Evolutionary conservation across 1,284 basidiomycete genomes (phyloP).

Genomic region (Fomitiporia mediterranea): DNA sequence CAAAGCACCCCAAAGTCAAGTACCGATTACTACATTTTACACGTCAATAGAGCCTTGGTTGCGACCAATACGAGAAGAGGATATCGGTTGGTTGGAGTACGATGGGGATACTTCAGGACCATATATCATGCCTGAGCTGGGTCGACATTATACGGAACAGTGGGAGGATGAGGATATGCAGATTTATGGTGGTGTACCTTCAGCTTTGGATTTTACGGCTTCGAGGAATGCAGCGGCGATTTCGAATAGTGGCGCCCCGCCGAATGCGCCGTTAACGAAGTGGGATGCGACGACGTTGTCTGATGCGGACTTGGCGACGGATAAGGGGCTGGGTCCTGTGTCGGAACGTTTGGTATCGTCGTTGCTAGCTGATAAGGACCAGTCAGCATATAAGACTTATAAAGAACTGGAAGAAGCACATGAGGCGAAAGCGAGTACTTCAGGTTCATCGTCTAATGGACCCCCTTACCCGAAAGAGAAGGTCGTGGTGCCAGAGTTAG

Average conservation of each 20-base stretch:
- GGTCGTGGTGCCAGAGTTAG: conserved; percentile 66
- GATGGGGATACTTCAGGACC: conserved; percentile 85
- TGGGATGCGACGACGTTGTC: conserved; percentile 71
- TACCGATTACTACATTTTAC: conserved; percentile 71
- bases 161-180: conserved; percentile 90
- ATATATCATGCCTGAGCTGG: conserved; percentile 82
- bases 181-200: conserved; percentile 40
- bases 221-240: conserved; percentile 30
- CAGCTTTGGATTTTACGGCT: conserved; percentile 34
- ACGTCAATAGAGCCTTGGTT: conserved; percentile 82
- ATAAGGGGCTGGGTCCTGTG: conserved; percentile 72
- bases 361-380: conserved; percentile 61
- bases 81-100: conserved; percentile 84
- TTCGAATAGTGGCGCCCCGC: conserved; percentile 26
- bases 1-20: conserved; percentile 64
- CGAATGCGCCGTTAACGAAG: conserved; percentile 46
- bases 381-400: conserved; percentile 63
- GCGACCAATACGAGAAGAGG: conserved; percentile 83
- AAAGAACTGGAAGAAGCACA: conserved; percentile 79
- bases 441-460: conserved; percentile 62
- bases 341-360: conserved; percentile 80
- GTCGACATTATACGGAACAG: conserved; percentile 81
- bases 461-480: conserved; percentile 67
- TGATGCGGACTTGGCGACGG: conserved; percentile 58
- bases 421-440: conserved; percentile 44